These are phyloP conservation scores for Rubia peregrina DNA, from an alignment of 305 asterid genomes.

Conservation along the genomic window DNA sequence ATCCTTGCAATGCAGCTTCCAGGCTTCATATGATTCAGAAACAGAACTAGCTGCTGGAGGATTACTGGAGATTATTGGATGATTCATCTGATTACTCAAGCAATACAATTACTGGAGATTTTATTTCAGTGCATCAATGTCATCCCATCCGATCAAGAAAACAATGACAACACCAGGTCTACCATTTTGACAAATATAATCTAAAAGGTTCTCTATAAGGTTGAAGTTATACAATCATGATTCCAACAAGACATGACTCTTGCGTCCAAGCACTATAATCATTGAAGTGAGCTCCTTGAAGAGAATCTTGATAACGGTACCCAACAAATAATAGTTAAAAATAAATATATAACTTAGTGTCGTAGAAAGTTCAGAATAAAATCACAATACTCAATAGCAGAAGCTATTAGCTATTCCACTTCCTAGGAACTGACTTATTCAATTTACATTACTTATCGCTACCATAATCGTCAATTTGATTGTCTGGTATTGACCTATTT, in stretches of 20 bases:
- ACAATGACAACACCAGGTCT: constrained; percentile 83
- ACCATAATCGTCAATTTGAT: constrained; percentile 94
- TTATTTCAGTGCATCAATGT: constrained; percentile 71
- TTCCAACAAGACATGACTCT: constrained; percentile 81
- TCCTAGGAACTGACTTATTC: constrained; percentile 73
- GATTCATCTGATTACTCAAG: constrained; percentile 23
- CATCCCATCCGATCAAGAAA: constrained; percentile 98
- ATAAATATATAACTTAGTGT: constrained; percentile 19
- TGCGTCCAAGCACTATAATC: constrained; percentile 53
- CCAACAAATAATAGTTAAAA: constrained; percentile 25
- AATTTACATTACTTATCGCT: constrained; percentile 73
- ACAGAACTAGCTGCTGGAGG: constrained; percentile 80
- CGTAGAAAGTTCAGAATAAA: not conserved
- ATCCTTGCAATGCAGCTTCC: constrained; percentile 39
- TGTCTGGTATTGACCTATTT: constrained; percentile 66
- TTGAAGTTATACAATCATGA: constrained; percentile 87
- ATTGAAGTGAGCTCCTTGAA: constrained; percentile 60
- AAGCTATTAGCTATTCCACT: constrained; percentile 87
- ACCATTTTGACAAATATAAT: constrained; percentile 62
- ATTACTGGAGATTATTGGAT: constrained; percentile 65
- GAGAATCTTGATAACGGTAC: constrained; percentile 49
- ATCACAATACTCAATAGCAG: constrained; percentile 67
- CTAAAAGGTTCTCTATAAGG: constrained; percentile 65
- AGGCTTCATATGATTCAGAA: constrained; percentile 33
- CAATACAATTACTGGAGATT: constrained; percentile 42